Evolutionary conservation across 148 eudicot species (phyloP), one percentile per base, ranked within the genome.

Genomic region (Rhododendron williamsianum): DNA sequence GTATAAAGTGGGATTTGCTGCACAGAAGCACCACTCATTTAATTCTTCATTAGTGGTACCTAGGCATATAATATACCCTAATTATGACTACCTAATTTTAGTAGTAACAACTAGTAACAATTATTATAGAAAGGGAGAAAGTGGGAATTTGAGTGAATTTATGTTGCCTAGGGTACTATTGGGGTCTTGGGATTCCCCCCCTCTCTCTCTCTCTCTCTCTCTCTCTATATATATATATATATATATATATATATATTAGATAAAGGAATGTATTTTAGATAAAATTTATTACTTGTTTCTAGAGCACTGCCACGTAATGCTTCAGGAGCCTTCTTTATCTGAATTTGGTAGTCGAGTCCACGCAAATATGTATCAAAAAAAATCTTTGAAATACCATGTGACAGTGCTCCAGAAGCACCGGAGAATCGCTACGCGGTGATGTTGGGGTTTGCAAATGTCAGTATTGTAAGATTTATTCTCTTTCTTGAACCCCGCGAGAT

Each of bases 401-500:
- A 16, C 6, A 16, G 2, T 15, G 23, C 21, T 54, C 19, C 16
- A 54, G 21, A 54, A 54, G 58, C 19, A 54, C 19, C 19, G 21
- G 15, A 54, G 18, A 54, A 3, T 3, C 1, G 4, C 19, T 54
- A 5, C 45, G 45, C 8, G 6, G 85, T 82, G 85, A 85, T 88
- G 87, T 84, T 45, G 79, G 85, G 82, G 36, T 80, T 69, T 78
- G 86, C 83, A 79, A 69, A 69, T 69, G 74, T 69, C 35, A 69
- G 69, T 86, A 90, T 90, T 84, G 54, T 85, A 76, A 81, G 25
- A 82, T 33, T 27, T 63, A 67, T 85, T 63, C 81, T 85, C 88
- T 90, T 91, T 91, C 91, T 91, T 85, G 94, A 90, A 92, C 84
- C 58, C 30, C 74, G 83, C 89, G 89, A 90, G 88, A 92, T 91